Evolutionary conservation across 345 rosid species (phyloP).

Genomic region (Cardiospermum halicacabum): DNA sequence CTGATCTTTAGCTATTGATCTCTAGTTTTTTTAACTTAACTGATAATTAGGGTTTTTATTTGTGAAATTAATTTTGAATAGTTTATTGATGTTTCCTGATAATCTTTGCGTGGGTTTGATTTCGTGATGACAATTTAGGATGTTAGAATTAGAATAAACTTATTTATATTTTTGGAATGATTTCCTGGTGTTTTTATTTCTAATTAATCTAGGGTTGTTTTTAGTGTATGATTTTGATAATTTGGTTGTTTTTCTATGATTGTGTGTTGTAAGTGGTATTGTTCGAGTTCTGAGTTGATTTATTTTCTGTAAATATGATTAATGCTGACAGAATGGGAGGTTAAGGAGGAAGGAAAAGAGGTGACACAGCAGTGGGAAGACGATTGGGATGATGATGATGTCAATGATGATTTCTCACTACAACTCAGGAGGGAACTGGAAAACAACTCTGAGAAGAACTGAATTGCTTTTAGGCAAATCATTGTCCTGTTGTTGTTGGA

Average conservation of each 20-base stretch:
- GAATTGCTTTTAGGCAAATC: conserved; percentile 11
- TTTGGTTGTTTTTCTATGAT: background rate
- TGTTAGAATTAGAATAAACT: background rate
- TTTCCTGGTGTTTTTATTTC: background rate
- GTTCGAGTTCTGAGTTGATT: background rate
- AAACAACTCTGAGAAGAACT: conserved; percentile 45
- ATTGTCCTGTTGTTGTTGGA: background rate
- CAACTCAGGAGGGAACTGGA: conserved; percentile 87
- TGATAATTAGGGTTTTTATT: background rate
- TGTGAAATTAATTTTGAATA: background rate
- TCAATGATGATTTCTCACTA: conserved; percentile 80
- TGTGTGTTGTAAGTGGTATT: background rate
- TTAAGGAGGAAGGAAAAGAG: conserved; percentile 71
- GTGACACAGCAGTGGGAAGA: conserved; percentile 91
- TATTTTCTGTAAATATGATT: background rate
- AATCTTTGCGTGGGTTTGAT: background rate
- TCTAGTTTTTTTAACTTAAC: background rate
- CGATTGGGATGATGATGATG: conserved; percentile 96
- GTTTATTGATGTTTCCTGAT: too few relatives aligned
- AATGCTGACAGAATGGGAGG: conserved; percentile 59
- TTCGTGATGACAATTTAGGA: background rate
- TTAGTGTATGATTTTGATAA: background rate
- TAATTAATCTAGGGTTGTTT: background rate
- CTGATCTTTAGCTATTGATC: background rate
- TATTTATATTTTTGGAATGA: background rate